A percentile compares a stretch with the other conserved stretches of the same genome.
These are phyloP conservation scores for Prunus dulcis DNA, from an alignment of 306 rosid genomes.

Conservation along the genomic window DNA sequence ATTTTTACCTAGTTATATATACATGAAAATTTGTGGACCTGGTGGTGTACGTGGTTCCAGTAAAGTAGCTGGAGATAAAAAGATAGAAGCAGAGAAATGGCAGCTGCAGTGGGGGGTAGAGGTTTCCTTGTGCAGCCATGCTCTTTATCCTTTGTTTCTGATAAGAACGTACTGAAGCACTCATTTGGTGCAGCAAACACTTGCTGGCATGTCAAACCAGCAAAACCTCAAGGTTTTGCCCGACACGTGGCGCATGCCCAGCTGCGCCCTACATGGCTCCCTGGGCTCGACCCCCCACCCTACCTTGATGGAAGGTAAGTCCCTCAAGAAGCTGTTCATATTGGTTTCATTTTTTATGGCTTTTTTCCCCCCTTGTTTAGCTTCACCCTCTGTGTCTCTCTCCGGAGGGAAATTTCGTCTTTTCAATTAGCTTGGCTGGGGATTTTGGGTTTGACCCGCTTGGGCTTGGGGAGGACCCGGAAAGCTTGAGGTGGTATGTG, in stretches of 20 bases:
- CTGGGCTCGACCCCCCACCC: slow-evolving; percentile 89
- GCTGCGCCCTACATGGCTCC: slow-evolving; percentile 86
- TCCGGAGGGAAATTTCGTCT: neutral
- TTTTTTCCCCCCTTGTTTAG: neutral
- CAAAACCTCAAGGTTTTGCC: slow-evolving; percentile 21
- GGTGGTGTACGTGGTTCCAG: neutral
- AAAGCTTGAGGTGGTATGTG: slow-evolving; percentile 88
- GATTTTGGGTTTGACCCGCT: slow-evolving; percentile 97
- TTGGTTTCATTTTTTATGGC: neutral
- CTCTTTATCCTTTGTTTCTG: slow-evolving; percentile 26
- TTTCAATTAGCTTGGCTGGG: slow-evolving; percentile 56
- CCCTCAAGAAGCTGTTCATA: neutral
- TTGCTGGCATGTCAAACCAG: slow-evolving; percentile 29
- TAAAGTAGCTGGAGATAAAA: slow-evolving; percentile 14
- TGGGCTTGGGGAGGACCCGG: slow-evolving; percentile 90
- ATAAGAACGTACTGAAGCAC: slow-evolving; percentile 17
- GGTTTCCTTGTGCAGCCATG: slow-evolving; percentile 45
- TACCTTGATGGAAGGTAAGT: slow-evolving; percentile 84
- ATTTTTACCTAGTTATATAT: slow-evolving; percentile 13
- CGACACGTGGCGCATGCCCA: slow-evolving; percentile 42
- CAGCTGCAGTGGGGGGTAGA: slow-evolving; percentile 47
- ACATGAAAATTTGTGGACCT: slow-evolving; percentile 33
- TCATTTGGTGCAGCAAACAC: slow-evolving; percentile 23
- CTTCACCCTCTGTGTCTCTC: neutral
- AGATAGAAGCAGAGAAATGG: slow-evolving; percentile 41